Conservation (phyloP, 169 alveolate genomes). For the Eimeria necatrix region DNA sequence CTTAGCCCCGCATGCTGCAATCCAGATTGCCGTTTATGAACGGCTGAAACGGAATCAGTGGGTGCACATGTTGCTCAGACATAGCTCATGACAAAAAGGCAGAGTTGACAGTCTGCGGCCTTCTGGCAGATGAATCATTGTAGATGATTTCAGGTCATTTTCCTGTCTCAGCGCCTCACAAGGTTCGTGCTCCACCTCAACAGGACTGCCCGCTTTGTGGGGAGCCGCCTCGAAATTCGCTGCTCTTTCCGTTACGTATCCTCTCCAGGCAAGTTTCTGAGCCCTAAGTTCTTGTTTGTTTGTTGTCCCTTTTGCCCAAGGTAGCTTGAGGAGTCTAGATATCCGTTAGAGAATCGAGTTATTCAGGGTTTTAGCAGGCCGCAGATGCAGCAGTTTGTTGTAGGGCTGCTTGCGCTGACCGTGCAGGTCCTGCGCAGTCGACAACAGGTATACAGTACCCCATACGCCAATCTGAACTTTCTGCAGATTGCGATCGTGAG, state of each 20-base stretch:
- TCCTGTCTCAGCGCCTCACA: background rate
- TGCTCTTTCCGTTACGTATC: slow-evolving; percentile 74
- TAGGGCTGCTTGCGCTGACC: background rate
- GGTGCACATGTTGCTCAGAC: background rate
- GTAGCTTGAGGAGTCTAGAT: background rate
- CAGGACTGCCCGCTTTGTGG: slow-evolving; percentile 78
- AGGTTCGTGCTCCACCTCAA: background rate
- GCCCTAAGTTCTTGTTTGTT: background rate
- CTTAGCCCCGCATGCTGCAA: slow-evolving; percentile 79
- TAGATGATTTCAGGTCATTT: background rate
- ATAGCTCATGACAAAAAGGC: too few species aligned
- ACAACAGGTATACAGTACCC: slow-evolving; percentile 74
- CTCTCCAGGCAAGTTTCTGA: slow-evolving; percentile 65
- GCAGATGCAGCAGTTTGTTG: background rate
- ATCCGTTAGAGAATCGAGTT: background rate
- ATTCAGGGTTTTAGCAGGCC: background rate
- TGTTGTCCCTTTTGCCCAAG: background rate
- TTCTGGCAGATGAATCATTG: background rate
- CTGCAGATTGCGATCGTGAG: slow-evolving; percentile 67
- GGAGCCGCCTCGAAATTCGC: slow-evolving; percentile 77
- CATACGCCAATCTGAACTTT: slow-evolving; percentile 58
- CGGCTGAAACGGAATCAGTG: slow-evolving; percentile 67
- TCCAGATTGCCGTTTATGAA: slow-evolving; percentile 78
- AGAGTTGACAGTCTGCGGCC: background rate
- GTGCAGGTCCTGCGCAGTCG: slow-evolving; percentile 75